Evolutionary conservation across 495 filamentous ascomycete species (phyloP), one percentile per base, ranked within the genome.

Genomic region (Aspergillus baeticus): DNA sequence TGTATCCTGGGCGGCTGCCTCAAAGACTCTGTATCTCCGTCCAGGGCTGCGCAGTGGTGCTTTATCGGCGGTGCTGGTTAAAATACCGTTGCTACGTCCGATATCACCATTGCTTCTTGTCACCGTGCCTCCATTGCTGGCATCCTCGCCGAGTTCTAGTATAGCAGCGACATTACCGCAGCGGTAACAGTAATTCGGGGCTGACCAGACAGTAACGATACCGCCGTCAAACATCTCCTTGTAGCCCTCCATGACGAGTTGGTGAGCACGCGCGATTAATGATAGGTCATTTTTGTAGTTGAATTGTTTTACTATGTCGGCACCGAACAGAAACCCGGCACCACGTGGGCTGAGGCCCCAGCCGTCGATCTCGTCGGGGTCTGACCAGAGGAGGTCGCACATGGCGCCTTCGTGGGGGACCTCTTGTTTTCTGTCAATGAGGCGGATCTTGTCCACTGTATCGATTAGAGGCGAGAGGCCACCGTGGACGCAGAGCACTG

Each of bases 191-290:
- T 98, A 98, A 68, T 98, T 98, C 2, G 94, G 94, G 43, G 94
- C 94, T 8, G 85, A 90, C 94, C 94, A 97, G 44, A 98, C 93
- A 0, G 94, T 98, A 5, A 98, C 94, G 54, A 98, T 96, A 20
- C 83, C 88, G 14, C 81, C 84, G 61, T 98, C 93, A 62, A 97
- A 97, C 93, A 97, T 97, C 75, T 97, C 94, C 71, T 98, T 98
- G 72, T 96, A 98, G 8, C 94, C 94, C 69, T 98, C 94, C 94
- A 98, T 98, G 33, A 98, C 94, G 21, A 98, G 84, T 72, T 98
- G 94, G 67, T 98, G 94, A 15, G 94, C 94, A 52, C 94, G 85
- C 45, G 94, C 94, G 45, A 98, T 92, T 37, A 98, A 78, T 4
- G 86, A 89, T 8, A 98, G 80, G 67, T 96, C 90, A 68, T 98